Evolutionary conservation across 75 land plant species (phyloP).

Genomic region (Picea glauca): DNA sequence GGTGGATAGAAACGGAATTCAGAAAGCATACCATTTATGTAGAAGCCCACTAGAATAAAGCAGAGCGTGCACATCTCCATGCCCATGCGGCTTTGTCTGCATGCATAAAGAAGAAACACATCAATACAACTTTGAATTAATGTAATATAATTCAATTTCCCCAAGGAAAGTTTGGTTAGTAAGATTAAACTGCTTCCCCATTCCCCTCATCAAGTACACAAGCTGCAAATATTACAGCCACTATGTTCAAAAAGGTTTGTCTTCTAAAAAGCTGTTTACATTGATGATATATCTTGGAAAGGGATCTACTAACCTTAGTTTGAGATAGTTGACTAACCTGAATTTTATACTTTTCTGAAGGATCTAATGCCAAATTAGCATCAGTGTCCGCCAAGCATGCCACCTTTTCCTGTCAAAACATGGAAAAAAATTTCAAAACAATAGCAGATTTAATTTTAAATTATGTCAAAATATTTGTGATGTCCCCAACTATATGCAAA

Average conservation of each 20-base stretch:
- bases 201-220: background rate
- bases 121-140: background rate
- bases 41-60: constrained; percentile 86
- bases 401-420: constrained; percentile 79
- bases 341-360: constrained; percentile 62
- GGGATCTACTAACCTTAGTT: background rate
- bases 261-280: background rate
- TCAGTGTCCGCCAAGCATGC: constrained; percentile 91
- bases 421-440: background rate
- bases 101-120: constrained; percentile 3
- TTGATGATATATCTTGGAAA: constrained; percentile 4
- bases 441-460: background rate
- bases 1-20: background rate
- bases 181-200: background rate
- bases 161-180: background rate
- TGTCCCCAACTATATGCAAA: background rate
- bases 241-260: background rate
- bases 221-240: too few species aligned
- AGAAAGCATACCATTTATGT: constrained; percentile 56
- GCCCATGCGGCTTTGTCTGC: constrained; percentile 98
- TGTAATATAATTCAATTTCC: constrained; percentile 7
- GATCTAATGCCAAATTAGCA: constrained; percentile 85
- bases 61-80: constrained; percentile 95
- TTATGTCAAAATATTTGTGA: background rate
- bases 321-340: constrained; percentile 45